These are phyloP conservation scores for Plantago major DNA, from an alignment of 257 asterid species.

Conservation along the genomic window DNA sequence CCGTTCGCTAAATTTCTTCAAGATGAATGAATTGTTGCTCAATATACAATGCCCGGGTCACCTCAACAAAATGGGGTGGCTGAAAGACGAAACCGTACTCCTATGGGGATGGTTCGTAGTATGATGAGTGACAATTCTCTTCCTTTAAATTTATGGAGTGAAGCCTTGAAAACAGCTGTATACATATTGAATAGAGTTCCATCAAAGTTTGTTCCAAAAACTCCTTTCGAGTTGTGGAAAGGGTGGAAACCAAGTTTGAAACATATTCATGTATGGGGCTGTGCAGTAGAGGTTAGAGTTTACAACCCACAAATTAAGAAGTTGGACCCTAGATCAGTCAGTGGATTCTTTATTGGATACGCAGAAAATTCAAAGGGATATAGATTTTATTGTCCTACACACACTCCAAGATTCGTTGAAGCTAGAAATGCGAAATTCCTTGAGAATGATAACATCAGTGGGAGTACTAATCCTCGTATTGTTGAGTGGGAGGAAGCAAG, in stretches of 20 bases:
- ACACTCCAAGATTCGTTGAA: slow-evolving; percentile 5
- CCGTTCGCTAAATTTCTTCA: background rate
- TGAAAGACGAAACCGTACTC: no score
- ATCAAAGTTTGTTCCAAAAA: slow-evolving; percentile 6
- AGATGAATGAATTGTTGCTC: slow-evolving; percentile 1
- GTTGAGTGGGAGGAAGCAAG: background rate
- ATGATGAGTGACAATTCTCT: no score
- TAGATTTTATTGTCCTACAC: background rate
- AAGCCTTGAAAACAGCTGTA: no score
- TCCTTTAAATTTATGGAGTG: no score
- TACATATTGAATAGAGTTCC: slow-evolving; percentile 18
- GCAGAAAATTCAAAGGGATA: slow-evolving; percentile 8
- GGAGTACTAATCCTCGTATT: background rate
- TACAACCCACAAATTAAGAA: background rate
- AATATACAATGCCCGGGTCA: background rate
- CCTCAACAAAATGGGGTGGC: background rate
- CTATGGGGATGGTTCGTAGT: no score
- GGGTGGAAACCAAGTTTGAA: slow-evolving; percentile 14
- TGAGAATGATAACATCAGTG: background rate
- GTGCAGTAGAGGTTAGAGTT: background rate
- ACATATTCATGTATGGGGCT: slow-evolving; percentile 6
- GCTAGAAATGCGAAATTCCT: slow-evolving; percentile 3
- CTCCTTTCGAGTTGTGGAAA: slow-evolving; percentile 14
- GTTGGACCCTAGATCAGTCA: background rate
- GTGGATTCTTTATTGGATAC: background rate